These are phyloP conservation scores for Globisporangium ultimum DNA, from an alignment of 352 stramenopile species.

Conservation along the genomic window DNA sequence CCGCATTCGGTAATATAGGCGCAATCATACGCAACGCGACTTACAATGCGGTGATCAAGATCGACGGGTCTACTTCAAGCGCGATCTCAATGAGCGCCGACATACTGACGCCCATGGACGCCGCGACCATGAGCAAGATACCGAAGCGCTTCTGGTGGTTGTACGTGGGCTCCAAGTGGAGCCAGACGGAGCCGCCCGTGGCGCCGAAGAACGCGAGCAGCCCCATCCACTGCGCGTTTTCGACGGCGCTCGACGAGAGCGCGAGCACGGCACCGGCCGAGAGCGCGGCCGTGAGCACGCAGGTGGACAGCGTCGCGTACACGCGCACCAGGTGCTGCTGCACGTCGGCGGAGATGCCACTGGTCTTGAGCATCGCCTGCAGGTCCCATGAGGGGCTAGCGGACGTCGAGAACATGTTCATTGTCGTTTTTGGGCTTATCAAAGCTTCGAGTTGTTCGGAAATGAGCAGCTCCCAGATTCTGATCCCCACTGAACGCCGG, in stretches of 20 bases:
- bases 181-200: conserved; percentile 55
- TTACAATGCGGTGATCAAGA: conserved; percentile 81
- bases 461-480: conserved; percentile 3
- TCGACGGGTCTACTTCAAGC: conserved; percentile 68
- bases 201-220: conserved; percentile 39
- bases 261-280: conserved; percentile 21
- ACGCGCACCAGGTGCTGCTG: conserved; percentile 68
- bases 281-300: conserved; percentile 51
- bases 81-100: conserved; percentile 71
- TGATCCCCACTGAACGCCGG: too few species aligned
- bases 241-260: conserved; percentile 12
- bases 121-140: conserved; percentile 68
- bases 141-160: conserved; percentile 55
- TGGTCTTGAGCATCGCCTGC: conserved; percentile 12
- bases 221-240: conserved; percentile 37
- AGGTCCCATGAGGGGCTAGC: too few species aligned
- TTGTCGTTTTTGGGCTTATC: too few species aligned
- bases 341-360: conserved; percentile 40
- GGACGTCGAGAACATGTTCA: conserved; percentile 23
- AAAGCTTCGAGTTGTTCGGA: not conserved
- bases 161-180: conserved; percentile 50
- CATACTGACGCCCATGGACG: conserved; percentile 66
- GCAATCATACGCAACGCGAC: not conserved
- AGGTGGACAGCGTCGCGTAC: conserved; percentile 64
- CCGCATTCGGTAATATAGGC: too few species aligned